Conservation (phyloP, 306 rosid species). For the Casuarina cunninghamiana region DNA sequence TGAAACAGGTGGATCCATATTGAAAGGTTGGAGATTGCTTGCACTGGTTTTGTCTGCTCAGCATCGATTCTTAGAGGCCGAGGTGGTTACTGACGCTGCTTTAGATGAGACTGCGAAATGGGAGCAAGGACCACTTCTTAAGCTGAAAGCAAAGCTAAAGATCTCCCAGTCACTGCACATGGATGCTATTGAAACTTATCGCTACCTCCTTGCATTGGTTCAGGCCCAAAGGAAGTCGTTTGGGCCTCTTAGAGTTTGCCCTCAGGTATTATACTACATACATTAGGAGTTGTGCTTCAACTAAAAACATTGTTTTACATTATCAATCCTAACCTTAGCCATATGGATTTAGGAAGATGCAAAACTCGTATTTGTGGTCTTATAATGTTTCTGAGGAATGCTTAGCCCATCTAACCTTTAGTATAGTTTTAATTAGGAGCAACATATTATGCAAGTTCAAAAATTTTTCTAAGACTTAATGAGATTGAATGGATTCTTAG, state of each 20-base stretch:
- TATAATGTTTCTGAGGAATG: not conserved
- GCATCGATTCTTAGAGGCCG: slow-evolving; percentile 74
- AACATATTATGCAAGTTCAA: not conserved
- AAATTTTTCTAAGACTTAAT: not conserved
- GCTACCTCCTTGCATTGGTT: slow-evolving; percentile 91
- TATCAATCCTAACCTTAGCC: not conserved
- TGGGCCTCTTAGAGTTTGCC: slow-evolving; percentile 52
- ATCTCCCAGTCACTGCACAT: slow-evolving; percentile 64
- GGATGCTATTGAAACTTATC: slow-evolving; percentile 91
- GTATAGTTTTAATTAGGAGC: not conserved
- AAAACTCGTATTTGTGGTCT: not conserved
- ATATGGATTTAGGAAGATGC: not conserved
- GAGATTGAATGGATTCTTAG: not conserved
- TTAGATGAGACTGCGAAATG: slow-evolving; percentile 88
- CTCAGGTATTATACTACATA: slow-evolving; percentile 57
- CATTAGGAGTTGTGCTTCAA: not conserved
- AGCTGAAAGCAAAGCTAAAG: slow-evolving; percentile 88
- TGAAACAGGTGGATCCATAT: slow-evolving; percentile 80
- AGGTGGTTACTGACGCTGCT: slow-evolving; percentile 90
- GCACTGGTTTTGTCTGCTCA: slow-evolving; percentile 93
- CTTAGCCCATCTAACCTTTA: not conserved
- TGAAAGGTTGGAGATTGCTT: slow-evolving; percentile 89
- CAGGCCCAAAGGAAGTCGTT: slow-evolving; percentile 89
- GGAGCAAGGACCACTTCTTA: slow-evolving; percentile 93
- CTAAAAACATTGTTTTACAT: not conserved